Evolutionary conservation across 495 filamentous ascomycete species (phyloP), one percentile per base, ranked within the genome.

Genomic region (Cudoniella acicularis): DNA sequence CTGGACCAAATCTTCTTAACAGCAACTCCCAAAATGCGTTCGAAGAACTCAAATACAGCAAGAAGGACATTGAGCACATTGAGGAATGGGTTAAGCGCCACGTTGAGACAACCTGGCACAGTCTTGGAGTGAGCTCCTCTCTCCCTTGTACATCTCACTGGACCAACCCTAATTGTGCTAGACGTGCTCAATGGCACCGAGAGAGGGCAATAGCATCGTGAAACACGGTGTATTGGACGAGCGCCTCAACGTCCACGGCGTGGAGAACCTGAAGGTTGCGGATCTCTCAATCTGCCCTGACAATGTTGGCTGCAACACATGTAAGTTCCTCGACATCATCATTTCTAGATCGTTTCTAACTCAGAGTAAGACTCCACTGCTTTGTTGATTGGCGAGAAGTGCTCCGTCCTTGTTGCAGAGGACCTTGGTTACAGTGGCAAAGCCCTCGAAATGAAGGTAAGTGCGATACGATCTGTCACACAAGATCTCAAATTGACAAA

Each of bases 321-420:
- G 74, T 70, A 83, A 76, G 56, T 30, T 27, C 47, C 52, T 52
- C 23, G 16, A 17, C 17, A 27, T 53, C 36, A 23, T 50, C 18
- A 20, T 41, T 11, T 24, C 24, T 43, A 46, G 1, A 17, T 45
- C 10, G 13, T 41, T 18, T 50, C 1, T 27, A 24, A 18, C 48
- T 20, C 36, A 10, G 10, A 22, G 10, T 45, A 43, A 13, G 25
- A 85, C 66, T 82, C 83, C 46, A 91, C 87, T 13, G 88, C 89
- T 22, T 79, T 92, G 10, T 75, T 91, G 6, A 92, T 94, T 54
- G 90, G 88, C n/a, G 89, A 94, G 75, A 94, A 94, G 72, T 84
- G 80, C 21, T 87, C 87, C 0, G 72, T 87, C 58, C 76, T 92
- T 1, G 74, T 82, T n/a, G 88, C 83, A 2, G 87, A 90, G 69